Percentiles rank a stretch among this genome's conserved stretches.
Evolutionary conservation across 495 filamentous ascomycete species (phyloP).

Genomic region (Neurospora discreta): DNA sequence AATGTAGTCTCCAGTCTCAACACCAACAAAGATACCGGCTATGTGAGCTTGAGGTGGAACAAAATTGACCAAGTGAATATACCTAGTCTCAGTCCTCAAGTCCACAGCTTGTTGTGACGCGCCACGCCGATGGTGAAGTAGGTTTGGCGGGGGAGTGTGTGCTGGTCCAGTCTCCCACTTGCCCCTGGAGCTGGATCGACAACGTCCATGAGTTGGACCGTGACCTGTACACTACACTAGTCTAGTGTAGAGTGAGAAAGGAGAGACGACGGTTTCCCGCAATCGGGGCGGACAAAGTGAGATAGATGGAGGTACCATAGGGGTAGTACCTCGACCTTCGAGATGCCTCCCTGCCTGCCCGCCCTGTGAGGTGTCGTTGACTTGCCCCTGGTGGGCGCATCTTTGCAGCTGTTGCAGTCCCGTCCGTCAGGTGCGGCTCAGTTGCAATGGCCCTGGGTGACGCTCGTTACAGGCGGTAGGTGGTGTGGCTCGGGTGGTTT

Average conservation of each 20-base stretch:
- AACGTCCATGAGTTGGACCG: neutral
- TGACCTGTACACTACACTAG: neutral
- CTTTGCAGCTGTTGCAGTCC: neutral
- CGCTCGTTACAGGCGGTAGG: neutral
- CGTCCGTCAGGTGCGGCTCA: neutral
- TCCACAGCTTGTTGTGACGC: neutral
- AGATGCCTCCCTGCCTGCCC: neutral
- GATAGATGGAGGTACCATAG: neutral
- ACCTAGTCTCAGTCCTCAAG: neutral
- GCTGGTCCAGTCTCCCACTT: neutral
- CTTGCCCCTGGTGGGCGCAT: neutral
- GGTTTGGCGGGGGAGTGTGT: neutral
- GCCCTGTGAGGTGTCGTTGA: neutral
- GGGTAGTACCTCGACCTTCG: no score
- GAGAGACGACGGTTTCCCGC: neutral
- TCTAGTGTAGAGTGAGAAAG: neutral
- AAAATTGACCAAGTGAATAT: neutral
- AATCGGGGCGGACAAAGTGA: neutral
- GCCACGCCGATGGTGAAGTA: neutral
- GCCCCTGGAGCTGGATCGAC: neutral
- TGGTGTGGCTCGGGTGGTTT: neutral
- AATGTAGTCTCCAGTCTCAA: neutral
- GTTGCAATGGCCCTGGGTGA: neutral
- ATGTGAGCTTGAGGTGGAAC: neutral
- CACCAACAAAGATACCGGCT: neutral